Evolutionary conservation across 495 filamentous ascomycete species (phyloP).

Genomic region (Wilcoxina mikolae): DNA sequence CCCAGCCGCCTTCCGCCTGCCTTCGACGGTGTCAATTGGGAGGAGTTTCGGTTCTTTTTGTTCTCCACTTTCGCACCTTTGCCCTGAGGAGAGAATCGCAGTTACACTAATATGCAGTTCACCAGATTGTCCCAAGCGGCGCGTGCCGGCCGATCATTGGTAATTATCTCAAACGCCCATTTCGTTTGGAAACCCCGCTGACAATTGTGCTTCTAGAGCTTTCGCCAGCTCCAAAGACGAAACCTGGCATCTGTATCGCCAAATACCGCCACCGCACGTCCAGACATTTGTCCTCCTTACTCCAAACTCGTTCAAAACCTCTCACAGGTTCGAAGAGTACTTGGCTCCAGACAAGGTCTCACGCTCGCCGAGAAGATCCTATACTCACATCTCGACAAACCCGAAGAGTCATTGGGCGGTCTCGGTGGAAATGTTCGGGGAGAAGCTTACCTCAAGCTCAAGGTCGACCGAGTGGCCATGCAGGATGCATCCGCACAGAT

Average conservation of each 20-base stretch:
- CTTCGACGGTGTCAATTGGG: not conserved
- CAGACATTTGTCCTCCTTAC: conserved; percentile 45
- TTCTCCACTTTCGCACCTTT: not conserved
- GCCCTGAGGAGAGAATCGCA: not conserved
- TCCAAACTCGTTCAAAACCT: conserved; percentile 44
- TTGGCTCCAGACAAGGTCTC: conserved; percentile 50
- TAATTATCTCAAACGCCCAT: not conserved
- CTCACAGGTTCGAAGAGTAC: conserved; percentile 51
- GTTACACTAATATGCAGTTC: conserved; percentile 5
- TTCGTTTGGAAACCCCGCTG: not conserved
- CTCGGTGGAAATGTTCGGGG: conserved; percentile 76
- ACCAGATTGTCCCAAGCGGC: conserved; percentile 3
- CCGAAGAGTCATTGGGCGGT: conserved; percentile 67
- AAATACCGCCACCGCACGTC: conserved; percentile 25
- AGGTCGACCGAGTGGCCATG: conserved; percentile 96
- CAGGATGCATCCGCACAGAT: conserved; percentile 98
- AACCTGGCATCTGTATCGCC: conserved; percentile 23
- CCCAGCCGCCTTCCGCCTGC: conserved; percentile 1
- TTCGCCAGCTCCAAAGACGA: not conserved
- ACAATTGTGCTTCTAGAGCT: not conserved
- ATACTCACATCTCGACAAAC: conserved; percentile 83
- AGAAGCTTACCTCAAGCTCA: conserved; percentile 86
- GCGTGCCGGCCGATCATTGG: conserved; percentile 1
- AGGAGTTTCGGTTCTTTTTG: no score
- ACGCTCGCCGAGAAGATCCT: conserved; percentile 95